Conservation (phyloP, 164 flowering plant species). For the Houttuynia cordata region DNA sequence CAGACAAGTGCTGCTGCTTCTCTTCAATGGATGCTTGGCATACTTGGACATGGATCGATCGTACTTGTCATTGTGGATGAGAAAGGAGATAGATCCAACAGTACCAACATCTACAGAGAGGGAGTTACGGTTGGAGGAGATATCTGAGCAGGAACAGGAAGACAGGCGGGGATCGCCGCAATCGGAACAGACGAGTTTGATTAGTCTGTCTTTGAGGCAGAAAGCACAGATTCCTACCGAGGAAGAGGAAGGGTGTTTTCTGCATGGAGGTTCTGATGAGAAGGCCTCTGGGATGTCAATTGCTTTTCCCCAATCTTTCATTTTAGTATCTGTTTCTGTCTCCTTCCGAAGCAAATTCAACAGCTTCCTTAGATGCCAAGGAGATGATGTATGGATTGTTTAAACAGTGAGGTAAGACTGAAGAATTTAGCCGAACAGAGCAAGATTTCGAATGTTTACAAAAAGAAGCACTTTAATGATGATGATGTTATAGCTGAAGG, state of each 20-base stretch:
- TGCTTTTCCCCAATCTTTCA: conserved; percentile 50
- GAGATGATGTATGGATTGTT: too few species aligned
- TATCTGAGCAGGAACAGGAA: conserved; percentile 60
- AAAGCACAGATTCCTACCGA: conserved; percentile 67
- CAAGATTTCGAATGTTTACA: too few species aligned
- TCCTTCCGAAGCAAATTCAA: background rate
- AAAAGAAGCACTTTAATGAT: too few species aligned
- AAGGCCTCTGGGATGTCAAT: conserved; percentile 9
- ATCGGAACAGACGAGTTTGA: conserved; percentile 60
- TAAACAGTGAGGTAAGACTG: too few species aligned
- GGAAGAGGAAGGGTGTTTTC: conserved; percentile 57
- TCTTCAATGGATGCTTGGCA: conserved; percentile 18
- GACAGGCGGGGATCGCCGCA: conserved; percentile 81
- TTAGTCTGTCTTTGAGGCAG: conserved; percentile 61
- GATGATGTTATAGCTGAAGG: too few species aligned
- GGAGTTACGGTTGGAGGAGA: conserved; percentile 40
- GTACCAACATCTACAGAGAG: conserved; percentile 52
- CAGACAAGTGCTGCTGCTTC: conserved; percentile 43
- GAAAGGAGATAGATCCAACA: conserved; percentile 65
- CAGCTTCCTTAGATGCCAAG: too few species aligned
- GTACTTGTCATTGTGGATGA: conserved; percentile 50
- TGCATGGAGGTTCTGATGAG: conserved; percentile 42
- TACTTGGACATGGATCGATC: background rate
- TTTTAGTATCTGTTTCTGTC: conserved; percentile 20
- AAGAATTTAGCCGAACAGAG: too few species aligned